A percentile compares a stretch with the other conserved stretches of the same genome.
phyloP scores from a whole-genome alignment of 371 early-diverging fungal species.

The Entomophthora muscae region DNA sequence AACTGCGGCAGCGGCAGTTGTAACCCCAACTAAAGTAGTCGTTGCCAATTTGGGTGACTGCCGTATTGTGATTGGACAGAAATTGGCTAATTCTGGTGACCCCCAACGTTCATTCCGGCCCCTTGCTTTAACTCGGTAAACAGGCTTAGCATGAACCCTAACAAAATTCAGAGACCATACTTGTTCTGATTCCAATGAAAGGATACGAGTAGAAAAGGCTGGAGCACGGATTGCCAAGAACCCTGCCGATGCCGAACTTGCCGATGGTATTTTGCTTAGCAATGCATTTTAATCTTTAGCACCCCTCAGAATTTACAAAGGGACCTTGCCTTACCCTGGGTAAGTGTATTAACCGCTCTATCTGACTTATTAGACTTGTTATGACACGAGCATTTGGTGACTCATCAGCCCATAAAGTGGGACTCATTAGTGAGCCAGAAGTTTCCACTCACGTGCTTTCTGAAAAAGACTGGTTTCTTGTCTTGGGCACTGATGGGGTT shows the following conservation, averaged over 20 bases:
- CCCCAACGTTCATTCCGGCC: background rate
- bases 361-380: background rate
- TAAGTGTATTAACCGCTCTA: background rate
- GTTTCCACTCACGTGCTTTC: constrained; percentile 43
- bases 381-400: constrained; percentile 9
- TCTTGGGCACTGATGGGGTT: constrained; percentile 86
- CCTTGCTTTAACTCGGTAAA: background rate
- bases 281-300: constrained; percentile 1
- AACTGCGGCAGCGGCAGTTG: background rate
- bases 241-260: background rate
- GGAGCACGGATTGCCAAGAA: constrained; percentile 6
- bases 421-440: constrained; percentile 29
- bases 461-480: constrained; percentile 52
- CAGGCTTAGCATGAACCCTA: background rate
- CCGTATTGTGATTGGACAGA: background rate
- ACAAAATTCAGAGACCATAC: constrained; percentile 5
- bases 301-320: constrained; percentile 7
- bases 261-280: constrained; percentile 2
- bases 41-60: background rate
- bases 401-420: constrained; percentile 5
- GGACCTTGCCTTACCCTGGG: constrained; percentile 9
- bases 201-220: background rate
- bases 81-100: background rate
- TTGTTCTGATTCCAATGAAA: constrained; percentile 3
- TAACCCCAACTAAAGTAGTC: background rate